Evolutionary conservation across 1,284 basidiomycete species (phyloP).

Genomic region (Trichosporon asahii): DNA sequence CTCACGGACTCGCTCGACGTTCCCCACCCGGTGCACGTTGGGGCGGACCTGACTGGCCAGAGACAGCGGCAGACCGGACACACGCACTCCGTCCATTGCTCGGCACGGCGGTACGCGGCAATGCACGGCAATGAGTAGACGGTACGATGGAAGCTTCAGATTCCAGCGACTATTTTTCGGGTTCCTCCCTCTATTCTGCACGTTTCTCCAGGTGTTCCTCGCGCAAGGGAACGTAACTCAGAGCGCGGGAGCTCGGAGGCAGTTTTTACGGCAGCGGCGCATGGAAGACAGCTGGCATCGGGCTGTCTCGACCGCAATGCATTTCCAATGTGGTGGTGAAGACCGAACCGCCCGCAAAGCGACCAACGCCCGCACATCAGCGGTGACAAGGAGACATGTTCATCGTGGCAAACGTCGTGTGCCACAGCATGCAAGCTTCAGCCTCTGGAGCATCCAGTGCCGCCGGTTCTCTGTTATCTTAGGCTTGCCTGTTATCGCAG

Average conservation of each 20-base stretch:
- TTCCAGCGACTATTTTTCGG: background rate
- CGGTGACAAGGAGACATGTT: background rate
- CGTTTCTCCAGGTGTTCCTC: background rate
- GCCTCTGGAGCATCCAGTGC: background rate
- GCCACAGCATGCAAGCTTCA: background rate
- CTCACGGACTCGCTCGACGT: background rate
- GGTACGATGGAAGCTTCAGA: background rate
- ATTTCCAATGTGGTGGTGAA: background rate
- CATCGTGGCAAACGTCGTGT: background rate
- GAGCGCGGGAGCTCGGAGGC: constrained; percentile 1
- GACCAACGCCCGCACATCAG: background rate
- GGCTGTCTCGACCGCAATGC: background rate
- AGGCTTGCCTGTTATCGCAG: background rate
- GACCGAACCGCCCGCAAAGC: background rate
- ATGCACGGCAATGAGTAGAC: background rate
- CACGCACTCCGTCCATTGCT: background rate
- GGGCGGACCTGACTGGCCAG: background rate
- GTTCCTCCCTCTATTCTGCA: background rate
- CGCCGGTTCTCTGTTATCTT: background rate
- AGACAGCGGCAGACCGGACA: background rate
- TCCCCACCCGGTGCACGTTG: background rate
- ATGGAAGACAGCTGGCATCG: background rate
- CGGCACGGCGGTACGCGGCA: background rate
- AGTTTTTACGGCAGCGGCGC: background rate
- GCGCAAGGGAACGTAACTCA: background rate